Evolutionary conservation across 2,329 filamentous ascomycete genomes (phyloP).

Genomic region (Cercospora nicotianae): DNA sequence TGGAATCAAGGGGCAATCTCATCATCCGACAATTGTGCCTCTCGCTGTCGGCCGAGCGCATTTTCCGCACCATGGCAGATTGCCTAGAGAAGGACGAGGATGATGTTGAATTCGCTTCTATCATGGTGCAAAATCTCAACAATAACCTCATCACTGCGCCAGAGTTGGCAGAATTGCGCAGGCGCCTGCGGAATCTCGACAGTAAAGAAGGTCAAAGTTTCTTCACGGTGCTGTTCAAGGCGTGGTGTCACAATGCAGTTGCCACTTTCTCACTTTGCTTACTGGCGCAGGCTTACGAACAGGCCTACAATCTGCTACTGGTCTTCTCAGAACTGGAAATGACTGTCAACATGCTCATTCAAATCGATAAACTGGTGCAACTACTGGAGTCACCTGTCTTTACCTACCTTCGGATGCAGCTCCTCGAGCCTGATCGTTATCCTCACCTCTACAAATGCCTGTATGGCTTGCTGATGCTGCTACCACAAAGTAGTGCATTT

Average conservation of each 20-base stretch:
- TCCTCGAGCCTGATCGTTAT: conserved; percentile 92
- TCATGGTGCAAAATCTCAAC: conserved; percentile 99
- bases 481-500: conserved; percentile 97
- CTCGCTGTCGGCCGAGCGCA: conserved; percentile 88
- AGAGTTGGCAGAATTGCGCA: conserved; percentile 85
- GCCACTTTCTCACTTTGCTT: conserved; percentile 95
- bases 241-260: conserved; percentile 98
- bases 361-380: conserved; percentile 97
- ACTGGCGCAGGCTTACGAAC: conserved; percentile 94
- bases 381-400: conserved; percentile 96
- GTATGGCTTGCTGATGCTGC: conserved; percentile 93
- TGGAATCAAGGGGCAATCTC: conserved; percentile 90
- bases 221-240: conserved; percentile 90
- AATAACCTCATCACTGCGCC: conserved; percentile 98
- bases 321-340: conserved; percentile 99
- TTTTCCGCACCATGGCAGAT: conserved; percentile 92
- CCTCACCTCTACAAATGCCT: conserved; percentile 89
- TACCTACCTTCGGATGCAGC: conserved; percentile 91
- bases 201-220: conserved; percentile 92
- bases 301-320: conserved; percentile 92
- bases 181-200: conserved; percentile 85
- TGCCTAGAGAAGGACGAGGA: conserved; percentile 93
- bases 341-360: conserved; percentile 97
- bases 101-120: conserved; percentile 96
- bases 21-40: conserved; percentile 95